Percentiles rank a stretch among this genome's conserved stretches.
Evolutionary conservation across 495 filamentous ascomycete genomes (phyloP).

Genomic region (Parmelia sp.): DNA sequence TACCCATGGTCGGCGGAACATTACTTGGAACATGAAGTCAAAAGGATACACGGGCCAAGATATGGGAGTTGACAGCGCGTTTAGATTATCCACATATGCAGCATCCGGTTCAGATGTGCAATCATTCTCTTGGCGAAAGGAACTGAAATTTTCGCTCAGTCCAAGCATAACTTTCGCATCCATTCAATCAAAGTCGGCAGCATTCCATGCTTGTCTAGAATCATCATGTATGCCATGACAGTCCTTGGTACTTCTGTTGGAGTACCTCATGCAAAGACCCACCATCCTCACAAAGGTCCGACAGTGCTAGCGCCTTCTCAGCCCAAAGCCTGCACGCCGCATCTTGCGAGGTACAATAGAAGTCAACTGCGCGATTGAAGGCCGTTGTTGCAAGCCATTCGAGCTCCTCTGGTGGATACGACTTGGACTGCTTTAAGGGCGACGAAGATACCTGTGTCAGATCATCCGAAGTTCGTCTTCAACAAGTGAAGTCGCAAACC

Average conservation of each 20-base stretch:
- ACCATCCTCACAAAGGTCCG: constrained; percentile 48
- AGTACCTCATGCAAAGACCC: constrained; percentile 47
- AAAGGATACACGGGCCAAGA: neutral
- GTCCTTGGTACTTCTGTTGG: constrained; percentile 45
- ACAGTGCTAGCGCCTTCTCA: constrained; percentile 56
- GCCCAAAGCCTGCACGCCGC: constrained; percentile 58
- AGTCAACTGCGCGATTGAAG: constrained; percentile 74
- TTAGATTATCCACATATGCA: neutral
- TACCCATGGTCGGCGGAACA: too few species aligned
- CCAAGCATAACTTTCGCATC: neutral
- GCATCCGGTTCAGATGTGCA: neutral
- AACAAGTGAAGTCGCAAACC: constrained; percentile 11
- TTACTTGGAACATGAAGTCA: neutral
- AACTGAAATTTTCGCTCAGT: neutral
- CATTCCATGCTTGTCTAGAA: neutral
- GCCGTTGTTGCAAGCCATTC: constrained; percentile 67
- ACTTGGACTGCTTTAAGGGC: constrained; percentile 21
- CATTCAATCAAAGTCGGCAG: neutral
- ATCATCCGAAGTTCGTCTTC: neutral
- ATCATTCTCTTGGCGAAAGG: neutral
- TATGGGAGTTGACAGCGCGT: neutral
- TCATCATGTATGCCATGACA: constrained; percentile 39
- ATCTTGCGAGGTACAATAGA: constrained; percentile 53
- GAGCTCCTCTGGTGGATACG: constrained; percentile 64
- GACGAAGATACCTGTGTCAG: neutral